Evolutionary conservation across 129 eudicot species (phyloP).

Genomic region (sunflower (Helianthus annuus)): DNA sequence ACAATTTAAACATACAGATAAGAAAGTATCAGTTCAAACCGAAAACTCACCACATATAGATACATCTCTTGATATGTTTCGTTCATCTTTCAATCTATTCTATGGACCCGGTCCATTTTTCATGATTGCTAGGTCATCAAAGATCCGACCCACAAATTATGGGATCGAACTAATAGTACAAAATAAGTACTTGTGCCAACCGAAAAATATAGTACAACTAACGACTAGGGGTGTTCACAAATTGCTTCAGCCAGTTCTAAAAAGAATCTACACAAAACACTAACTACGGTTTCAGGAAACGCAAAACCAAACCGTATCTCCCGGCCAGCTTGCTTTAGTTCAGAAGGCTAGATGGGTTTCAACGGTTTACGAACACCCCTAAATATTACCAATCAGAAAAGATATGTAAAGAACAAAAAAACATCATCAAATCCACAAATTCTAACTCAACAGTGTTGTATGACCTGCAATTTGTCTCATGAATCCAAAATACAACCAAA

Average conservation of each 20-base stretch:
- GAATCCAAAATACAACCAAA: constrained; percentile 2
- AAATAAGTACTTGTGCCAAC: neutral
- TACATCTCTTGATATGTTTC: no score
- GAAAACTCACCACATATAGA: no score
- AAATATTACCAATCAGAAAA: neutral
- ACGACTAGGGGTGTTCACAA: neutral
- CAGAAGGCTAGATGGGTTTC: no score
- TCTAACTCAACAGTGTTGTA: neutral
- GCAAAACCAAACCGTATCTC: no score
- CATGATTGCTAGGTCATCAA: neutral
- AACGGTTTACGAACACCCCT: no score
- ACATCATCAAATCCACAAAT: constrained; percentile 9
- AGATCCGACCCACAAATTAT: neutral
- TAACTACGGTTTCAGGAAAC: no score
- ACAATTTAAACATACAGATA: no score
- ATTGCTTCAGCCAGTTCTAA: no score
- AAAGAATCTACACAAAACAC: no score
- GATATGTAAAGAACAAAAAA: neutral
- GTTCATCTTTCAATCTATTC: no score
- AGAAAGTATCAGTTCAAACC: no score
- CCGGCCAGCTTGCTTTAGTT: no score
- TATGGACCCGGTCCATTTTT: neutral
- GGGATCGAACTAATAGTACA: neutral
- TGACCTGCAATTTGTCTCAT: neutral
- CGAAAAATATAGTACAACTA: neutral